These are phyloP conservation scores for Fusarium dimerum DNA, from an alignment of 2,329 filamentous ascomycete species.

Conservation along the genomic window DNA sequence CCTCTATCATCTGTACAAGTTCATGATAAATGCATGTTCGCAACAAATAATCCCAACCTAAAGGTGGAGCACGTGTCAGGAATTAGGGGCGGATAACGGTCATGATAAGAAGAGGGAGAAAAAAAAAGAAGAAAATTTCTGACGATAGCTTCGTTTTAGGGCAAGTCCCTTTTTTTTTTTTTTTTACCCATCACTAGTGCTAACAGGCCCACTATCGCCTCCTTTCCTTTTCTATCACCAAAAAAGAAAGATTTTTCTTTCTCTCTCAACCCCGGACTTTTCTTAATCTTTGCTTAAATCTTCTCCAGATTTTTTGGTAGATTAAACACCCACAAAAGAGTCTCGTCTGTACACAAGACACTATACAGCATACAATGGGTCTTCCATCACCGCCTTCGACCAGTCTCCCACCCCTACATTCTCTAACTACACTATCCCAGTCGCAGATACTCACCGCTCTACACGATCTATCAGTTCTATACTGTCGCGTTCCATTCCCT, in stretches of 20 bases:
- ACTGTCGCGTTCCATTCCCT: constrained; percentile 37
- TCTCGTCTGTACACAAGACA: neutral
- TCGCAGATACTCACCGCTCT: constrained; percentile 34
- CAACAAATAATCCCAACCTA: constrained; percentile 7
- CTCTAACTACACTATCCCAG: constrained; percentile 31
- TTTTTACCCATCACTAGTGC: constrained; percentile 22
- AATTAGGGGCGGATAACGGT: neutral
- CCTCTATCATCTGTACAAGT: too few species aligned
- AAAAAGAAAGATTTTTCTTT: too few species aligned
- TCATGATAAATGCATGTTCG: neutral
- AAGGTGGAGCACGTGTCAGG: constrained; percentile 23
- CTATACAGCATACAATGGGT: neutral
- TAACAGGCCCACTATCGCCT: constrained; percentile 15
- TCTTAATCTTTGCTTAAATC: neutral
- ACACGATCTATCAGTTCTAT: constrained; percentile 38
- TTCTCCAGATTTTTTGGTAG: neutral
- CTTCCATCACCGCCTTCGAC: constrained; percentile 41
- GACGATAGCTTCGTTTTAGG: constrained; percentile 25
- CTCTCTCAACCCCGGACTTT: neutral
- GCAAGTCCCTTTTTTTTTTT: constrained; percentile 19
- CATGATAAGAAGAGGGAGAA: too few species aligned
- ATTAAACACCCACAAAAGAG: constrained; percentile 5
- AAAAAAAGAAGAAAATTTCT: constrained; percentile 12
- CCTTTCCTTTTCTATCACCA: neutral
- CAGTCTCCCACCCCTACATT: constrained; percentile 41